A percentile compares a stretch with the other conserved stretches of the same genome.
Conservation (phyloP, 495 filamentous ascomycete genomes). For the Aspergillus ellipticus region DNA sequence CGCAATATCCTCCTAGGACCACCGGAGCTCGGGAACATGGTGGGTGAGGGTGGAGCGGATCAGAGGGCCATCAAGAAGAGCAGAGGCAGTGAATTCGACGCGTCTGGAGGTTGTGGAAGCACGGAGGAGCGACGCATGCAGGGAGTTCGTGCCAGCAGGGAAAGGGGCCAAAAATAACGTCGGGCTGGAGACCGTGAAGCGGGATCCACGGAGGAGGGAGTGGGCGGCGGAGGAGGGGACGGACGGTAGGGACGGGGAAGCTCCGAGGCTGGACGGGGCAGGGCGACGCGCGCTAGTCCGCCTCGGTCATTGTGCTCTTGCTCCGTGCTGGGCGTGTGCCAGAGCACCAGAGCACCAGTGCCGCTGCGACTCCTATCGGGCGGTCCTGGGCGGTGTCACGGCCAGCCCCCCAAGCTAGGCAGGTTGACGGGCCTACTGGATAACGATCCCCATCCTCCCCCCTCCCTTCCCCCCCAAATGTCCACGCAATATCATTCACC, state of each 20-base stretch:
- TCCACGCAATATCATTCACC: conserved; percentile 2
- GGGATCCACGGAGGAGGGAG: neutral
- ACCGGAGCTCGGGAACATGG: conserved; percentile 18
- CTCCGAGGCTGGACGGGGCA: neutral
- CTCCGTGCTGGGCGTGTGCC: neutral
- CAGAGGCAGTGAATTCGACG: neutral
- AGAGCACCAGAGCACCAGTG: neutral
- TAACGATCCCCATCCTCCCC: neutral
- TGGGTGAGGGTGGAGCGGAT: conserved; percentile 11
- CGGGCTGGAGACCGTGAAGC: neutral
- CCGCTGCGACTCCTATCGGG: neutral
- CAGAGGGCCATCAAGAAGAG: conserved; percentile 3
- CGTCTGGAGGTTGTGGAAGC: neutral
- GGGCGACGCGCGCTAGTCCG: neutral
- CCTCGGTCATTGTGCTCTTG: no score
- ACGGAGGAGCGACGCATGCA: neutral
- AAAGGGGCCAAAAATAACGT: neutral
- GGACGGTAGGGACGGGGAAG: neutral
- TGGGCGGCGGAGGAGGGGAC: neutral
- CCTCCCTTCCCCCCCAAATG: neutral
- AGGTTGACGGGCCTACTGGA: neutral
- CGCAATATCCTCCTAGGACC: conserved; percentile 17
- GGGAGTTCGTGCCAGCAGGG: neutral
- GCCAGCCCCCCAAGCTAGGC: neutral
- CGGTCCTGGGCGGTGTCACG: neutral